Evolutionary conservation across 2,329 filamentous ascomycete genomes (phyloP).

Genomic region (Cladorrhinum sp.): DNA sequence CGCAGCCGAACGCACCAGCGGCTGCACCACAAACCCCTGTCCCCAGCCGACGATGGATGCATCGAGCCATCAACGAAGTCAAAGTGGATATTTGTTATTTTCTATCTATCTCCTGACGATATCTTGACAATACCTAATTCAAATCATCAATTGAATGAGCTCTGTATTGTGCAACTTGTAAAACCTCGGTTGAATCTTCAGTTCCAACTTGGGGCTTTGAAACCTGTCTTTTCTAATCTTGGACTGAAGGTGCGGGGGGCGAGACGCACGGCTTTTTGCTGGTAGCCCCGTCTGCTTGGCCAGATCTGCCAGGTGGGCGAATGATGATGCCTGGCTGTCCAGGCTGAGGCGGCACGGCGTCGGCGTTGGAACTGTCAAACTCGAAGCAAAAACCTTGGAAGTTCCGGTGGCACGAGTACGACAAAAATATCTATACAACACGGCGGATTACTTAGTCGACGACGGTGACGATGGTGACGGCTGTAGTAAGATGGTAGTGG

Average conservation of each 20-base stretch:
- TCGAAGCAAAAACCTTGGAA: neutral
- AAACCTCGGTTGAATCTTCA: neutral
- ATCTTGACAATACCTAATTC: neutral
- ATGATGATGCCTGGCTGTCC: constrained; percentile 4
- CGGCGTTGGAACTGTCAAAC: constrained; percentile 5
- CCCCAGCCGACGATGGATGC: constrained; percentile 4
- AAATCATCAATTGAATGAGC: too few relatives aligned
- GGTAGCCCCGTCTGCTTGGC: neutral
- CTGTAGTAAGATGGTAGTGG: neutral
- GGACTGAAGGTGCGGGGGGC: constrained; percentile 1
- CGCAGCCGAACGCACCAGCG: constrained; percentile 6
- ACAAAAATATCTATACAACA: neutral
- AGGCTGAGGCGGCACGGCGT: constrained; percentile 9
- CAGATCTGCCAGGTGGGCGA: neutral
- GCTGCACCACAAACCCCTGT: constrained; percentile 4
- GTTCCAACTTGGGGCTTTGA: neutral
- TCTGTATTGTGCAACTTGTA: neutral
- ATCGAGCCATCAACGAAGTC: neutral
- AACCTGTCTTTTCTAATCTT: constrained; percentile 4
- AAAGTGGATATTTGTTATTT: neutral
- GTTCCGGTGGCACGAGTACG: neutral
- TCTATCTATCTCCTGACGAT: neutral
- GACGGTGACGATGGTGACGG: too few relatives aligned
- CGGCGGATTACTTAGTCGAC: neutral
- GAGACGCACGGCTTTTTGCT: constrained; percentile 5